Evolutionary conservation across 257 asterid genomes (phyloP), one percentile per base, ranked within the genome.

Genomic region (Anisodus acutangulus): DNA sequence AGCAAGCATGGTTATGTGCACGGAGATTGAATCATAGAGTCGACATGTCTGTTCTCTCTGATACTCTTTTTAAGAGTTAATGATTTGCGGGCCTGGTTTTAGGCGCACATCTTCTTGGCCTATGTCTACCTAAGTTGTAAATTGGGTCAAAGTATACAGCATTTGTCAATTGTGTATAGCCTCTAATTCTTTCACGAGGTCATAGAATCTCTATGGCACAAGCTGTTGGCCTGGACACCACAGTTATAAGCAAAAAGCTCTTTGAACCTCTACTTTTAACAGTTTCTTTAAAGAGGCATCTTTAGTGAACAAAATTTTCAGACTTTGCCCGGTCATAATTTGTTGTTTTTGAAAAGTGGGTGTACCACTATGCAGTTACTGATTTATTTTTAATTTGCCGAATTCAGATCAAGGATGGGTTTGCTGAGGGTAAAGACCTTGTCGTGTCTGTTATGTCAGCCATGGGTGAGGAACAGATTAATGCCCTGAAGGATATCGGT

Each of bases 381-480:
- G 19, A 49, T 37, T 54, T 19, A 6, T 16, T n/a, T 16, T 72
- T 81, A 15, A 5, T 4, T 22, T 31, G 1, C 55, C 0, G 12
- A 51, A 59, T 51, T 17, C 91, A 95, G 98, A 92, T 95, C 85
- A 92, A 93, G 91, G 98, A 93, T 35, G 98, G 98, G 53, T 95
- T 95, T 83, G 91, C 89, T 35, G 97, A 95, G 87, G 98, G 98
- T 8, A 93, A 95, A 85, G 98, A 95, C 81, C 93, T 95, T 70
- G 97, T 95, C 71, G 98, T 95, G 84, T 92, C 98, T 68, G 98
- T 95, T 82, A 92, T 93, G 98, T 91, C 95, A 37, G 90, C 98
- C 4, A 95, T 95, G 98, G 98, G 98, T n/a, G 98, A 95, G 95
- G 98, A 95, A 92, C 98, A 95, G 90, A 95, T 95, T 83, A 78